Evolutionary conservation across 306 rosid species (phyloP).

Genomic region (Bauhinia variegata): DNA sequence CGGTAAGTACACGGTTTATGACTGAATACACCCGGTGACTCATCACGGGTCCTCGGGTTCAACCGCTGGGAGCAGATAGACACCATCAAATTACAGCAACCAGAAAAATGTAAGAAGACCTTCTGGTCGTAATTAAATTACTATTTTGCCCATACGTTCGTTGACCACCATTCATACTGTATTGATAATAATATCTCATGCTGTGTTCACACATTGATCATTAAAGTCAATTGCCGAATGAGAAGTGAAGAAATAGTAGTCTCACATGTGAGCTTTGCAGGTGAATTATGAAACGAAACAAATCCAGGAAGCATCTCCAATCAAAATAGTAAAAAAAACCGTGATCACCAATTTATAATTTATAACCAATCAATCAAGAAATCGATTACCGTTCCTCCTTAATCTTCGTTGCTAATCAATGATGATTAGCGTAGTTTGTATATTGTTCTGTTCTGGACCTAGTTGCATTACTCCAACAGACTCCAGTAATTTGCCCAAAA

Average conservation of each 20-base stretch:
- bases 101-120: too few relatives aligned
- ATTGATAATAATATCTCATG: background rate
- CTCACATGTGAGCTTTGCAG: constrained; percentile 36
- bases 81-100: constrained; percentile 33
- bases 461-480: too few relatives aligned
- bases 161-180: constrained; percentile 16
- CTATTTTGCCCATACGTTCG: constrained; percentile 30
- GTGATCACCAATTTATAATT: constrained; percentile 34
- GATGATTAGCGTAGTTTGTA: too few relatives aligned
- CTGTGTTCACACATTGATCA: constrained; percentile 3
- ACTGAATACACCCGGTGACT: constrained; percentile 53
- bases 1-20: constrained; percentile 38
- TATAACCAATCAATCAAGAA: constrained; percentile 14
- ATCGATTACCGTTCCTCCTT: constrained; percentile 9
- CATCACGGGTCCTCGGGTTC: constrained; percentile 69
- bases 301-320: background rate
- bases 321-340: constrained; percentile 21
- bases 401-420: constrained; percentile 15
- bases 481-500: background rate
- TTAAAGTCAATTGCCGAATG: constrained; percentile 12
- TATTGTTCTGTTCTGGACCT: too few relatives aligned
- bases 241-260: constrained; percentile 3
- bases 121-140: background rate
- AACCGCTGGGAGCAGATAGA: constrained; percentile 38
- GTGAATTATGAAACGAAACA: background rate